phyloP scores from a whole-genome alignment of 2,329 filamentous ascomycete species.

The Nigrospora oryzae region DNA sequence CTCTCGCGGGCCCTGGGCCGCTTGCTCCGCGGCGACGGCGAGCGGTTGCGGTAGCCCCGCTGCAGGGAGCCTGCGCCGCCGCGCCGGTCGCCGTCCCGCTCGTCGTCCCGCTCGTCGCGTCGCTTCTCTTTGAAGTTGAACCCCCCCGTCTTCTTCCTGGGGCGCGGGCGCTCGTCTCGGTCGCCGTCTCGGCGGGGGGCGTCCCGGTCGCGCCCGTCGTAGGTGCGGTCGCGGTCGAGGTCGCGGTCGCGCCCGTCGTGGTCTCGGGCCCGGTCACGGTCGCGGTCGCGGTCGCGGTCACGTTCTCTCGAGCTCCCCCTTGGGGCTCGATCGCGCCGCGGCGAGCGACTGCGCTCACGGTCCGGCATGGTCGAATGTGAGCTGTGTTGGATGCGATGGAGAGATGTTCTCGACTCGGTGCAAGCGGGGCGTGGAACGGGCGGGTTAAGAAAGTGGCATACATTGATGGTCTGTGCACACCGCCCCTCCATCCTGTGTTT shows the following conservation, averaged over 20 bases:
- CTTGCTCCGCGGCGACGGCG: conserved; percentile 25
- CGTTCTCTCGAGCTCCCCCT: conserved; percentile 8
- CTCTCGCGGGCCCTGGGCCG: conserved; percentile 25
- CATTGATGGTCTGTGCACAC: too few species aligned
- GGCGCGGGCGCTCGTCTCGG: conserved; percentile 13
- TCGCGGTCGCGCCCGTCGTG: background rate
- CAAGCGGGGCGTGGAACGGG: too few species aligned
- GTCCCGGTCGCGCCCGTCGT: background rate
- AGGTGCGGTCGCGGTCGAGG: background rate
- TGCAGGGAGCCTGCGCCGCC: conserved; percentile 30
- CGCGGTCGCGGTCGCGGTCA: conserved; percentile 5
- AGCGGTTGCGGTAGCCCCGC: conserved; percentile 40
- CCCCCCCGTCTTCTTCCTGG: conserved; percentile 31
- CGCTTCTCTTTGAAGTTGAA: conserved; percentile 53
- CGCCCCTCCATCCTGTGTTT: too few species aligned
- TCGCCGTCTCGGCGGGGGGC: background rate
- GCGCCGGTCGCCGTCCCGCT: conserved; percentile 28
- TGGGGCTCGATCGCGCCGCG: background rate
- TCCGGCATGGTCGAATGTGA: background rate
- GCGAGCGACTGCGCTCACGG: conserved; percentile 4
- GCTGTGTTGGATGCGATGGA: too few species aligned
- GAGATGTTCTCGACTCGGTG: too few species aligned
- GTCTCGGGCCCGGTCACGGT: background rate
- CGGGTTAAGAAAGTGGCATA: too few species aligned
- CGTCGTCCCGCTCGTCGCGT: conserved; percentile 34